A percentile compares a stretch with the other conserved stretches of the same genome.
phyloP scores from a whole-genome alignment of 78 protist genomes.

The Planoprotostelium fungivorum region DNA sequence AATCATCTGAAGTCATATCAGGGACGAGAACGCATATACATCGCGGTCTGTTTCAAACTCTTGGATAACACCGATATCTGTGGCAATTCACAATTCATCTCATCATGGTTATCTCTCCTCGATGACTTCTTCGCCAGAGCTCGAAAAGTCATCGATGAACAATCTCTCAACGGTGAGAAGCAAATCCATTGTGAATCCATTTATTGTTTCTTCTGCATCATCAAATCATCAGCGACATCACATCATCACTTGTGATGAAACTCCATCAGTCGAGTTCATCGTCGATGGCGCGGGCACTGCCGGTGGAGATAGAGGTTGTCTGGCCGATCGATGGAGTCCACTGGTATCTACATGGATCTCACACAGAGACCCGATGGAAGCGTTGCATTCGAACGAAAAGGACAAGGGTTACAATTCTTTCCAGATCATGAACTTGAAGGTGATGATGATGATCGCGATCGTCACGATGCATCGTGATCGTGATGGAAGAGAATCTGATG shows the following conservation, averaged over 20 bases:
- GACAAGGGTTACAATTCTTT: background rate
- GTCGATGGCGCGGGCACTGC: too few relatives aligned
- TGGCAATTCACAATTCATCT: background rate
- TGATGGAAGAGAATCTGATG: too few relatives aligned
- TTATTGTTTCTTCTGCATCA: too few relatives aligned
- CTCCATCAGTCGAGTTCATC: too few relatives aligned
- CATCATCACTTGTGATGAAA: too few relatives aligned
- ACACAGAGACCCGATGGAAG: background rate
- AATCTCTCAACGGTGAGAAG: background rate
- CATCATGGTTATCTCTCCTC: background rate
- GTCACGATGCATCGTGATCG: background rate
- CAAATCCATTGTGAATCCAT: background rate
- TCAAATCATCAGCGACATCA: too few relatives aligned
- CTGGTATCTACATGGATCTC: background rate
- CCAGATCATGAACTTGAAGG: slow-evolving; percentile 1
- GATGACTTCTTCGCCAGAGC: background rate
- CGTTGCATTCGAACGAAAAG: background rate
- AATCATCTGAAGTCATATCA: background rate
- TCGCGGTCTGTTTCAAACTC: background rate
- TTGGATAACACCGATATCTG: background rate
- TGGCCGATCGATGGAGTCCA: background rate
- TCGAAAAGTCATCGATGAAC: too few relatives aligned
- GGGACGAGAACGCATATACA: background rate
- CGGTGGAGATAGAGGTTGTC: background rate
- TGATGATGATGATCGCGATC: background rate